These are phyloP conservation scores for Plenodomus tracheiphilus DNA, from an alignment of 2,329 filamentous ascomycete species.

Conservation along the genomic window DNA sequence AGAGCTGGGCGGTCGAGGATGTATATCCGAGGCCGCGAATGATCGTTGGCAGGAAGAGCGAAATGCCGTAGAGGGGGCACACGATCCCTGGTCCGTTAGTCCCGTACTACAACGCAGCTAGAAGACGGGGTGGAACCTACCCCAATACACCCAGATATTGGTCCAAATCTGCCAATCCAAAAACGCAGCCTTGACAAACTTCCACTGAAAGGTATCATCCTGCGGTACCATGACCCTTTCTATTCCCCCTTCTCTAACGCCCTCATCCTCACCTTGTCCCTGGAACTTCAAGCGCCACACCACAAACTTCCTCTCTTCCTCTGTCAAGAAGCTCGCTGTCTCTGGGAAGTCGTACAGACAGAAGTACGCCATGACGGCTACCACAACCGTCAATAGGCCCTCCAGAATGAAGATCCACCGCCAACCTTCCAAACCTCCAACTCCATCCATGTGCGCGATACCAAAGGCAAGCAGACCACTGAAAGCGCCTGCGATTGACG, in stretches of 20 bases:
- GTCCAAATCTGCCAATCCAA: conserved; percentile 54
- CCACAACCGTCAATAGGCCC: conserved; percentile 41
- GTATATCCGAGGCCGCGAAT: conserved; percentile 47
- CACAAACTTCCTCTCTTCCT: conserved; percentile 59
- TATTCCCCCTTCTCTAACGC: conserved; percentile 50
- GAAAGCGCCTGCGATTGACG: conserved; percentile 62
- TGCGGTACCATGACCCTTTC: conserved; percentile 63
- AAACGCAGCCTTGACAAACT: conserved; percentile 49
- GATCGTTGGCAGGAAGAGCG: conserved; percentile 53
- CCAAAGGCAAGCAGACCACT: conserved; percentile 60
- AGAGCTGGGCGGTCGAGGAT: conserved; percentile 45
- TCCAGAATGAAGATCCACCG: conserved; percentile 44
- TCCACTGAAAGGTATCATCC: conserved; percentile 70
- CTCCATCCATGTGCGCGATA: conserved; percentile 65
- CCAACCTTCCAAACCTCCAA: conserved; percentile 46
- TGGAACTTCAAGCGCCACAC: conserved; percentile 61
- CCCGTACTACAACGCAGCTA: background rate
- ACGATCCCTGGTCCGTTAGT: conserved; percentile 25
- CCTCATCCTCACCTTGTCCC: conserved; percentile 49
- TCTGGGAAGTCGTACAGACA: conserved; percentile 67
- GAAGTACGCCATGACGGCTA: conserved; percentile 46
- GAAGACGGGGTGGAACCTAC: conserved; percentile 52
- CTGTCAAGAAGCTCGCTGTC: conserved; percentile 60
- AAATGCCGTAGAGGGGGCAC: conserved; percentile 48
- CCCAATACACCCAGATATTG: conserved; percentile 65